These are phyloP conservation scores for Flaveria linearis DNA, from an alignment of 129 eudicot species.

Conservation along the genomic window DNA sequence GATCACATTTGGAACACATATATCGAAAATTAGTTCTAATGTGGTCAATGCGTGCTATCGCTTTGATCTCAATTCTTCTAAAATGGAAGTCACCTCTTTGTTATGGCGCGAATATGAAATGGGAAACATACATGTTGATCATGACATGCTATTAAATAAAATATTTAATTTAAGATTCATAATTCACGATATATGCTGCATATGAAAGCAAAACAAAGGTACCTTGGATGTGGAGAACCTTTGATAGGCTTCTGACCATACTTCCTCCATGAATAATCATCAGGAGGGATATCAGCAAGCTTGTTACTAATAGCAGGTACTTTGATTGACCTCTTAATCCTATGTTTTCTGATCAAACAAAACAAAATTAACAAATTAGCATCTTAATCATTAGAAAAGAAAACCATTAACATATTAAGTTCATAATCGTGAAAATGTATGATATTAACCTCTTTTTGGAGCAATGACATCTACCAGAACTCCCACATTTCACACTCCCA, in stretches of 20 bases:
- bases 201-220: slow-evolving; percentile 24
- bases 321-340: slow-evolving; percentile 86
- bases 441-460: slow-evolving; percentile 81
- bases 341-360: slow-evolving; percentile 68
- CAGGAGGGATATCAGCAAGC: slow-evolving; percentile 97
- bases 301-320: slow-evolving; percentile 99
- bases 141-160: slow-evolving; percentile 1
- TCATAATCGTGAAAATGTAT: neutral
- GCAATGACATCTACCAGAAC: slow-evolving; percentile 89
- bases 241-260: slow-evolving; percentile 98
- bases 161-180: neutral
- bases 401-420: neutral
- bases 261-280: slow-evolving; percentile 98
- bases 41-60: neutral
- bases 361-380: neutral
- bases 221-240: slow-evolving; percentile 99
- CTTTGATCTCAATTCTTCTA: neutral
- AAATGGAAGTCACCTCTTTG: neutral
- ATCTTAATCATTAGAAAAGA: neutral
- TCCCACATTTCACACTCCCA: slow-evolving; percentile 87
- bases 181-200: neutral
- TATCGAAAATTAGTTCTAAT: neutral
- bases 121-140: neutral
- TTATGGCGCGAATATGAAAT: neutral
- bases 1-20: slow-evolving; percentile 11